Percentiles rank a stretch among this genome's conserved stretches.
Conservation (phyloP, 257 asterid species). For the Solanum phureja region DNA sequence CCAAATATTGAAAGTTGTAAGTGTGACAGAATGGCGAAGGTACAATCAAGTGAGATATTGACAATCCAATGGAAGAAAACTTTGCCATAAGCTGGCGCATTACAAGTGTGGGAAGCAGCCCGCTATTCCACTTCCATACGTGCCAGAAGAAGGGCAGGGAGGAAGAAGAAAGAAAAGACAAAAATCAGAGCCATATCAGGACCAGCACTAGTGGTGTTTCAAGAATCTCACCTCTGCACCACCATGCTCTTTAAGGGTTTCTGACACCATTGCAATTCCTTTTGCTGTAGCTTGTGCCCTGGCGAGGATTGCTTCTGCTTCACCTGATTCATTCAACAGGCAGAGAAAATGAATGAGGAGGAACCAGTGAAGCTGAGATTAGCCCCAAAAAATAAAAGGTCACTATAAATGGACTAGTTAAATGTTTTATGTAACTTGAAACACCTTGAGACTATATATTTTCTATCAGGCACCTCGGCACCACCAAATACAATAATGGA, state of each 20-base stretch:
- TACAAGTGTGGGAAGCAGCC: not conserved
- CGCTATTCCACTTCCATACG: not conserved
- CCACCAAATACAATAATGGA: not conserved
- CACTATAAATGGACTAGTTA: not conserved
- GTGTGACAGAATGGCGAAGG: not conserved
- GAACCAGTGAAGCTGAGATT: not conserved
- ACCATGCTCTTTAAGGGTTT: slow-evolving; percentile 48
- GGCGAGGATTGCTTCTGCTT: slow-evolving; percentile 89
- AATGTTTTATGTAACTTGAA: not conserved
- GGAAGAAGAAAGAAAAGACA: not conserved
- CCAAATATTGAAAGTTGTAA: not conserved
- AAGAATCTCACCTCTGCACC: slow-evolving; percentile 65
- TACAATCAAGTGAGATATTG: not conserved
- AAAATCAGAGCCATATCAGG: not conserved
- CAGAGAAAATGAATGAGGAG: not conserved
- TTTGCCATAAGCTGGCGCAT: not conserved
- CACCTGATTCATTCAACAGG: slow-evolving; percentile 39
- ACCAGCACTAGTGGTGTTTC: not conserved
- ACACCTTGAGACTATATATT: not conserved
- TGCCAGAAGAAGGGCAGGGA: not conserved
- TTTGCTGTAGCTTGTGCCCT: slow-evolving; percentile 75
- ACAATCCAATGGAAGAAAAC: not conserved
- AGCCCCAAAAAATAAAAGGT: not conserved
- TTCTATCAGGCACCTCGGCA: not conserved
- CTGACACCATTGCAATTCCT: slow-evolving; percentile 65